These are phyloP conservation scores for Blastobotrys chiropterorum DNA, from an alignment of 805 yeast genomes.

Conservation along the genomic window DNA sequence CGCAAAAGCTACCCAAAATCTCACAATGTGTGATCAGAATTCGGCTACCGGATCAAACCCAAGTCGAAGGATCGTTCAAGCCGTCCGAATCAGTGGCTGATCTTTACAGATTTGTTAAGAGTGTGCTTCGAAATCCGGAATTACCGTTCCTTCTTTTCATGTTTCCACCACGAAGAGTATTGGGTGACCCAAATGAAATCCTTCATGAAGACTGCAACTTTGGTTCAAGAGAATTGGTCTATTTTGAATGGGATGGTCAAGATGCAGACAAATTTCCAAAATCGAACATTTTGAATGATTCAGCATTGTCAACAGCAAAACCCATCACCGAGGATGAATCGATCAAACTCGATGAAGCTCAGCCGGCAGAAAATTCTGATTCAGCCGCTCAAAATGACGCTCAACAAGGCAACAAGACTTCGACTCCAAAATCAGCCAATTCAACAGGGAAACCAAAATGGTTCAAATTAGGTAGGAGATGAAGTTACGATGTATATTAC, in stretches of 20 bases:
- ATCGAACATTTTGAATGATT: conserved; percentile 10
- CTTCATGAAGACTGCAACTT: conserved; percentile 38
- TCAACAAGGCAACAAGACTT: background rate
- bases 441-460: background rate
- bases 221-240: conserved; percentile 41
- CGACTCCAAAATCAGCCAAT: background rate
- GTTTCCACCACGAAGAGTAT: conserved; percentile 42
- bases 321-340: conserved; percentile 30
- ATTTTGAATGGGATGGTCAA: conserved; percentile 29
- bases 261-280: background rate
- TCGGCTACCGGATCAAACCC: conserved; percentile 52
- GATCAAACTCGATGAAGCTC: conserved; percentile 14
- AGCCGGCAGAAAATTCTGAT: background rate
- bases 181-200: conserved; percentile 28
- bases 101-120: conserved; percentile 30
- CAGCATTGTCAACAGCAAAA: conserved; percentile 29
- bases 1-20: conserved; percentile 23
- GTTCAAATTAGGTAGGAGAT: background rate
- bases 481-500: background rate
- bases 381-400: background rate
- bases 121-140: conserved; percentile 26
- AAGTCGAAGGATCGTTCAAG: conserved; percentile 44
- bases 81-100: conserved; percentile 38
- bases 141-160: conserved; percentile 36
- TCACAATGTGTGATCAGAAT: conserved; percentile 41